Conservation (phyloP, 2,329 filamentous ascomycete species). For the Diaporthe ampelina region DNA sequence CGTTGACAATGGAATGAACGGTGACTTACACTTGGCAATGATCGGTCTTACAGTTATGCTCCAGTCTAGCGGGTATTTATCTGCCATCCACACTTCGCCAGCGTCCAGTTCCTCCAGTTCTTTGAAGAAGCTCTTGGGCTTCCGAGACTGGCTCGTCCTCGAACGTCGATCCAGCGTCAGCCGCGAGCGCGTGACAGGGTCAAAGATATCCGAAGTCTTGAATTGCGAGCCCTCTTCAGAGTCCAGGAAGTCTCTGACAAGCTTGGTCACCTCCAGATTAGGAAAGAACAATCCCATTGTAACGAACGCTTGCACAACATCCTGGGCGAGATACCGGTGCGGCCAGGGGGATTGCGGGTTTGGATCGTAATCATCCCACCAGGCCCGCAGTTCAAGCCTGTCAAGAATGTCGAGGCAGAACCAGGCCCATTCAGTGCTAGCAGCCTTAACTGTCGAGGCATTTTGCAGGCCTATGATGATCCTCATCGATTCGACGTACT, state of each 20-base stretch:
- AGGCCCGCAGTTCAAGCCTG: conserved; percentile 46
- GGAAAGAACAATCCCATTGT: conserved; percentile 57
- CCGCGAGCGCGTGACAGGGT: conserved; percentile 2
- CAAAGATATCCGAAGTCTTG: conserved; percentile 4
- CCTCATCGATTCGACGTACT: conserved; percentile 53
- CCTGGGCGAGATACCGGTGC: conserved; percentile 55
- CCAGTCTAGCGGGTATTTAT: conserved; percentile 16
- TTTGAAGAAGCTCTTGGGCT: conserved; percentile 21
- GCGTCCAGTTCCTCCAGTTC: conserved; percentile 9
- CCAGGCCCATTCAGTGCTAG: conserved; percentile 46
- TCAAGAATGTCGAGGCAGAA: conserved; percentile 47
- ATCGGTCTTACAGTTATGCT: background rate
- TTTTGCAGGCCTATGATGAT: conserved; percentile 52
- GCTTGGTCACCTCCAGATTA: conserved; percentile 44
- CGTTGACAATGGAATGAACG: too few species aligned
- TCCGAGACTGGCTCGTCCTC: background rate
- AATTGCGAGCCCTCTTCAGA: conserved; percentile 17
- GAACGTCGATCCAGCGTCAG: background rate
- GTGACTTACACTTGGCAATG: conserved; percentile 28
- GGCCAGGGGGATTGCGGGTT: conserved; percentile 45
- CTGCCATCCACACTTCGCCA: background rate
- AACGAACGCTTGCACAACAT: conserved; percentile 54
- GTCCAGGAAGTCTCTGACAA: conserved; percentile 8
- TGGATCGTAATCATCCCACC: conserved; percentile 44
- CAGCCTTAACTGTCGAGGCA: conserved; percentile 40